Evolutionary conservation across 192 early-diverging fungal genomes (phyloP), one percentile per base, ranked within the genome.

Genomic region (Geosiphon pyriformis): DNA sequence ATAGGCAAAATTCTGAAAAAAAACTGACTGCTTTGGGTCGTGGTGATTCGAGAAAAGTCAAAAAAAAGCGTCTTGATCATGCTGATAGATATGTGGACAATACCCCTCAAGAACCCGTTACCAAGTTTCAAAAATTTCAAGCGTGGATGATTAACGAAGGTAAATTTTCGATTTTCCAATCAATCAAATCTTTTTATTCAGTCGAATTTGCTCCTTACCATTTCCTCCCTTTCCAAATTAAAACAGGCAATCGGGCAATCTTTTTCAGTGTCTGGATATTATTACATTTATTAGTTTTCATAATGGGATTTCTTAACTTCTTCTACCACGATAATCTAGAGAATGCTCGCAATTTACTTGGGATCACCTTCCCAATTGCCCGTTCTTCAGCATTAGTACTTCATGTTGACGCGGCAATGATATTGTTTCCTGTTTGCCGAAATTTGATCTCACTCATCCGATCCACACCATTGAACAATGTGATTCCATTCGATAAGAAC

Each of bases 361-460:
- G 86, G 27, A 64, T 77, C 30, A 78, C 80, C 1, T 83, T 83
- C n/a, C 65, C 81, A 3, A 77, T 73, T 11, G 86, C 86, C 22
- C 84, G 86, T 48, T 78, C 82, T 15, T 74, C 83, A 2, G 86
- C 86, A 8, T 65, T 88, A 49, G 85, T 82, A 1, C 80, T 95
- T 62, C 90, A 94, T 72, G 74, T 88, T 46, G 83, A 85, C 37
- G 53, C 86, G 50, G 89, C 83, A 20, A 72, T 91, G 18, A 83
- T 95, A 55, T 77, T 94, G 32, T 77, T 94, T 58, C 89, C 92
- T 25, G 90, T 95, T 70, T 94, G 90, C 68, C 80, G 90, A 12
- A 94, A 89, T 18, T 73, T 85, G 29, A 71, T 90, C 58, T 68
- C 73, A 12, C 69, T 80, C 25, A 64, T 87, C 8, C 78, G 82